Evolutionary conservation across 257 asterid species (phyloP).

Genomic region (Nicotiana otophora): DNA sequence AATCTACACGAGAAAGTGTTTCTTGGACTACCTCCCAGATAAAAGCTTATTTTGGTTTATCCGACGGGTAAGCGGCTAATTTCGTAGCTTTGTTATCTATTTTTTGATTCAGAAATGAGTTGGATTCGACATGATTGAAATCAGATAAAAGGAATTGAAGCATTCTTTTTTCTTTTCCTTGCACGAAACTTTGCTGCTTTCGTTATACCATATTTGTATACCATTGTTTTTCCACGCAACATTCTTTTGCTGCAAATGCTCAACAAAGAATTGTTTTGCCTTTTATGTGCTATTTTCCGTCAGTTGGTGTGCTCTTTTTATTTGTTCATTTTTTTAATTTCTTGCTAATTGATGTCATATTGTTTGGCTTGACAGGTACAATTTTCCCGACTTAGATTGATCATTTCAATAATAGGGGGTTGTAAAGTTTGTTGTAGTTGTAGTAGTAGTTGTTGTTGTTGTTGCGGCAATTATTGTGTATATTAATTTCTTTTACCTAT

Average conservation of each 20-base stretch:
- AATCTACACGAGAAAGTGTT: conserved; percentile 62
- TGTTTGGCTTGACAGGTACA: conserved; percentile 46
- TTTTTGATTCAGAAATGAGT: background rate
- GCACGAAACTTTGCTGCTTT: background rate
- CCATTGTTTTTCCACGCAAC: background rate
- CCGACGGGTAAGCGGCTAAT: conserved; percentile 77
- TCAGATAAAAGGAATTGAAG: too few relatives aligned
- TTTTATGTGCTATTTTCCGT: background rate
- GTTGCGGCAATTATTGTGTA: too few relatives aligned
- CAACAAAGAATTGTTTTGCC: background rate
- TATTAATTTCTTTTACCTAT: too few relatives aligned
- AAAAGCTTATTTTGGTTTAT: conserved; percentile 92
- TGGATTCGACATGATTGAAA: background rate
- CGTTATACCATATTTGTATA: background rate
- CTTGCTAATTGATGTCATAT: too few relatives aligned
- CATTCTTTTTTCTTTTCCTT: background rate
- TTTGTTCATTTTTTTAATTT: too few relatives aligned
- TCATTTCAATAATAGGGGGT: conserved; percentile 86
- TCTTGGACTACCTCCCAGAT: conserved; percentile 82
- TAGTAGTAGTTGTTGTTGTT: too few relatives aligned
- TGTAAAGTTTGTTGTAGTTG: too few relatives aligned
- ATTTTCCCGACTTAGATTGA: conserved; percentile 74
- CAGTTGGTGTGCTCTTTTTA: background rate
- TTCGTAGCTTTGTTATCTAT: background rate
- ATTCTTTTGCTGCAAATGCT: background rate